A percentile compares a stretch with the other conserved stretches of the same genome.
These are phyloP conservation scores for Arthroderma uncinatum DNA, from an alignment of 2,329 filamentous ascomycete genomes.

Conservation along the genomic window DNA sequence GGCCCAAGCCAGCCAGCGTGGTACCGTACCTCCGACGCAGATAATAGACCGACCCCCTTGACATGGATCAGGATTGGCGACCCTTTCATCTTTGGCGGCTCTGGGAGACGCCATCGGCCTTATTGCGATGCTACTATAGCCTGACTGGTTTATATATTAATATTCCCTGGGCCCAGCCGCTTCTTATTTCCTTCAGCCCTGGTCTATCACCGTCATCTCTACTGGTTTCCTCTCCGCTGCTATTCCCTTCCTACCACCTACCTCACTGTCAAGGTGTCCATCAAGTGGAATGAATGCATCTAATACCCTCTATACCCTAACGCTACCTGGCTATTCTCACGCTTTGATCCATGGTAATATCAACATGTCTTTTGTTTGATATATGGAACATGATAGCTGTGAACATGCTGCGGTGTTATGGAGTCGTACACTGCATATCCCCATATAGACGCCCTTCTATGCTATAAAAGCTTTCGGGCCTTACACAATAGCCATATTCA, in stretches of 20 bases:
- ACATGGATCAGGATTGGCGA: not conserved
- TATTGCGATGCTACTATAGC: not conserved
- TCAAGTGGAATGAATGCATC: not conserved
- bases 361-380: not conserved
- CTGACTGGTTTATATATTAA: not conserved
- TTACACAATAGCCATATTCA: not conserved
- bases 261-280: not conserved
- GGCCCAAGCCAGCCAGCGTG: not conserved
- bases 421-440: not conserved
- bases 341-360: too few species aligned
- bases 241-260: not conserved
- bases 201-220: not conserved
- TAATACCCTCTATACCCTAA: not conserved
- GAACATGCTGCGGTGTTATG: not conserved
- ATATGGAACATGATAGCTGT: not conserved
- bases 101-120: not conserved
- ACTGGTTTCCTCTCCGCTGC: not conserved
- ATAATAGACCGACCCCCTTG: not conserved
- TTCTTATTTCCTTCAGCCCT: not conserved
- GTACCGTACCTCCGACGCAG: not conserved
- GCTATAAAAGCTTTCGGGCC: not conserved
- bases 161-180: not conserved
- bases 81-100: not conserved
- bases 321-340: not conserved
- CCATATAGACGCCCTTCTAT: not conserved